phyloP scores from a whole-genome alignment of 257 asterid species.

The Solanum microdontum region DNA sequence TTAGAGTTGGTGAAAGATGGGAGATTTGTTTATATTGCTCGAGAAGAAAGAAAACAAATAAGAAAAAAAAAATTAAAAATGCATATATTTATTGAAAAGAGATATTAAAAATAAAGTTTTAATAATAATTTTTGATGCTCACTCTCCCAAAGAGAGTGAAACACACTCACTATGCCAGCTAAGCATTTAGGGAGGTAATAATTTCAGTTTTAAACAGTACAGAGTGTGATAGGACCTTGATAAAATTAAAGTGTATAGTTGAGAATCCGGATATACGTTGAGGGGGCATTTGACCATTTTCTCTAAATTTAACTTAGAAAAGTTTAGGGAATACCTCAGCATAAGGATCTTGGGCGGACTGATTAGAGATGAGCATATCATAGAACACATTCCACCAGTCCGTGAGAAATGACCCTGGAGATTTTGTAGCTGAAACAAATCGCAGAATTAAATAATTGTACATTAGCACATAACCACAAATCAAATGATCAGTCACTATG shows the following conservation, averaged over 20 bases:
- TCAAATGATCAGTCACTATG: neutral
- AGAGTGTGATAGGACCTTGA: neutral
- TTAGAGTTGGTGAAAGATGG: neutral
- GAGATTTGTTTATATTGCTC: neutral
- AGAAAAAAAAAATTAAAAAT: no score
- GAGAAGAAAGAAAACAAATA: neutral
- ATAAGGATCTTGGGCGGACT: neutral
- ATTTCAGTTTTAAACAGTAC: neutral
- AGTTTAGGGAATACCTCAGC: neutral
- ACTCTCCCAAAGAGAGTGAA: neutral
- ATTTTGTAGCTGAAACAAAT: neutral
- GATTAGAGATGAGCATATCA: slow-evolving; percentile 10
- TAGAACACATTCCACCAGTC: slow-evolving; percentile 56
- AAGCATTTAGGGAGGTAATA: neutral
- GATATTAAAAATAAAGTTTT: neutral
- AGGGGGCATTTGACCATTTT: neutral
- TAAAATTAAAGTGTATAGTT: neutral
- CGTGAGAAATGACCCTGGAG: slow-evolving; percentile 22
- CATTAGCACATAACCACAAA: neutral
- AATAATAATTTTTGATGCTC: neutral
- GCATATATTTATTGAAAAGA: neutral
- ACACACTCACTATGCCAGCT: neutral
- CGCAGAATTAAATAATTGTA: neutral
- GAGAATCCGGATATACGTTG: neutral
- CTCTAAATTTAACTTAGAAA: neutral